phyloP scores from a whole-genome alignment of 2,329 filamentous ascomycete species.

The Fusarium virguliforme region DNA sequence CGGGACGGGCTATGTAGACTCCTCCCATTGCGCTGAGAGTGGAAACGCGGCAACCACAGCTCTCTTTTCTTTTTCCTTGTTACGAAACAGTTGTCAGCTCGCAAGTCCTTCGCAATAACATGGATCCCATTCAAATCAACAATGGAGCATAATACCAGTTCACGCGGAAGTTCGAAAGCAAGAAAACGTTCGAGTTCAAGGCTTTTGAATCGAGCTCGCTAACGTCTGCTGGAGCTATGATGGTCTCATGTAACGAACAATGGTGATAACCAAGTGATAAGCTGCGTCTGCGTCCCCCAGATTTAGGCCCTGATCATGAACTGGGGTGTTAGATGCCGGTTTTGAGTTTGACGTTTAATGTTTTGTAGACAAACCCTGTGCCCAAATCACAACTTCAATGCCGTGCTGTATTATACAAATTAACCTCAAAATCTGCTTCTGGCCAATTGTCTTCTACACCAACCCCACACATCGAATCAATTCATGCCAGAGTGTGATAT shows the following conservation, averaged over 20 bases:
- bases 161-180: background rate
- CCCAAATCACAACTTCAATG: too few relatives aligned
- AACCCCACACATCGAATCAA: too few relatives aligned
- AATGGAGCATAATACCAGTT: background rate
- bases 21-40: background rate
- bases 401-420: too few relatives aligned
- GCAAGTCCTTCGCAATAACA: background rate
- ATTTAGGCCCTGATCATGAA: too few relatives aligned
- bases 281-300: slow-evolving; percentile 7
- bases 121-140: background rate
- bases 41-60: background rate
- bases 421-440: too few relatives aligned
- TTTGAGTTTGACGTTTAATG: too few relatives aligned
- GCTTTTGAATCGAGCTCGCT: background rate
- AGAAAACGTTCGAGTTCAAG: background rate
- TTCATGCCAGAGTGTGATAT: too few relatives aligned
- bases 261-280: slow-evolving; percentile 5
- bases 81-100: background rate
- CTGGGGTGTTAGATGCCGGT: too few relatives aligned
- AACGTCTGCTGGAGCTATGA: slow-evolving; percentile 4
- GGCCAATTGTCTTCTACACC: too few relatives aligned
- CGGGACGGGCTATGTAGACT: background rate
- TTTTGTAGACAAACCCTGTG: too few relatives aligned
- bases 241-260: slow-evolving; percentile 10
- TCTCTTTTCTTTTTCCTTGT: background rate